These are phyloP conservation scores for Skeletonema tropicum DNA, from an alignment of 108 stramenopile species.

Conservation along the genomic window DNA sequence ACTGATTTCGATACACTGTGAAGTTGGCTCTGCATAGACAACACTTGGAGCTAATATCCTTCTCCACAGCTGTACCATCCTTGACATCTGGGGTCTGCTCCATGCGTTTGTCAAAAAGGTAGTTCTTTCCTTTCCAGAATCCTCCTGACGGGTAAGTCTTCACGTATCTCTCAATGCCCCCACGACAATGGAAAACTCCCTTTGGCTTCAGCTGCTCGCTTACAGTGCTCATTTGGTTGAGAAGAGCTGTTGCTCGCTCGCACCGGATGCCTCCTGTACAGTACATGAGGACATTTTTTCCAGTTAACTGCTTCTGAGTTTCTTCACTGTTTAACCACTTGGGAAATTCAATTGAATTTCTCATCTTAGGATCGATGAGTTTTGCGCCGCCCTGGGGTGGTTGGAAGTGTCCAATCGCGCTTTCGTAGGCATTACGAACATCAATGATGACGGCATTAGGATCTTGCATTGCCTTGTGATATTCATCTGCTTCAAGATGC, in stretches of 20 bases:
- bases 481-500: slow-evolving; percentile 79
- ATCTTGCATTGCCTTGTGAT: slow-evolving; percentile 72
- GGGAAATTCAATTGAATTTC: slow-evolving; percentile 73
- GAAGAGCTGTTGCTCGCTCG: slow-evolving; percentile 76
- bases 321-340: slow-evolving; percentile 69
- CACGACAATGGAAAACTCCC: slow-evolving; percentile 77
- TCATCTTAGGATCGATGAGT: slow-evolving; percentile 77
- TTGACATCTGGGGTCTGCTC: slow-evolving; percentile 64
- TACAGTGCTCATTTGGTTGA: slow-evolving; percentile 67
- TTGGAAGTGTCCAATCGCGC: slow-evolving; percentile 65
- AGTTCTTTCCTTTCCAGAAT: slow-evolving; percentile 84
- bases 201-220: slow-evolving; percentile 41
- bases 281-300: slow-evolving; percentile 71
- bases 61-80: slow-evolving; percentile 43
- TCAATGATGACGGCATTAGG: slow-evolving; percentile 81
- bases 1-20: slow-evolving; percentile 59
- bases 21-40: slow-evolving; percentile 57
- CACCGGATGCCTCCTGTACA: slow-evolving; percentile 80
- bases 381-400: slow-evolving; percentile 70
- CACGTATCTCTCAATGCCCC: slow-evolving; percentile 73
- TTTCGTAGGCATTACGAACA: slow-evolving; percentile 84
- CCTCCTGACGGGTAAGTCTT: slow-evolving; percentile 78
- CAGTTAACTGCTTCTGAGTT: slow-evolving; percentile 66
- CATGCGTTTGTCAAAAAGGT: slow-evolving; percentile 82
- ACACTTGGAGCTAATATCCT: slow-evolving; percentile 56